Conservation (phyloP, 257 asterid genomes). For the Mitragyna speciosa region DNA sequence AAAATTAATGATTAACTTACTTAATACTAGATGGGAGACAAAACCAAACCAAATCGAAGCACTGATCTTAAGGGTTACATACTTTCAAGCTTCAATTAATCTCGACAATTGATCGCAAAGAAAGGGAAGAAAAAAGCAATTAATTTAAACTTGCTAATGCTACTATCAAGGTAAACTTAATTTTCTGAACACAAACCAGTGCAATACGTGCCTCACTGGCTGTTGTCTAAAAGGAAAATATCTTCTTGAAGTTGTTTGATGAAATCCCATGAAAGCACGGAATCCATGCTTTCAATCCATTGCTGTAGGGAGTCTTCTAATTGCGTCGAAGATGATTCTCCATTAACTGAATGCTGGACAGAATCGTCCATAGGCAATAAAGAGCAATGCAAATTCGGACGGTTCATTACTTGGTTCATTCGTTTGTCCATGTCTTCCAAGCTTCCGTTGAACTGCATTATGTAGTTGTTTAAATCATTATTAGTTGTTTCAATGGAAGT, state of each 20-base stretch:
- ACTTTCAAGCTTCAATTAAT: too few relatives aligned
- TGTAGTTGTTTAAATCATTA: slow-evolving; percentile 8
- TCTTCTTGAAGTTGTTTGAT: slow-evolving; percentile 38
- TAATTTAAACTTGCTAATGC: too few relatives aligned
- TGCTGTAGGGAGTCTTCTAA: slow-evolving; percentile 25
- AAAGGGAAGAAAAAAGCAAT: too few relatives aligned
- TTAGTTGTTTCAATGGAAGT: background rate
- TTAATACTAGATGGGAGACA: too few relatives aligned
- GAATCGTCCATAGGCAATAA: slow-evolving; percentile 38
- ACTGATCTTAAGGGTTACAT: too few relatives aligned
- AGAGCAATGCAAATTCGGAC: slow-evolving; percentile 24
- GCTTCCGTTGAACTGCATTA: slow-evolving; percentile 18
- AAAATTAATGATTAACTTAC: too few relatives aligned
- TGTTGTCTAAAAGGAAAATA: slow-evolving; percentile 13
- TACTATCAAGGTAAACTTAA: too few relatives aligned
- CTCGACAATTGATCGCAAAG: too few relatives aligned
- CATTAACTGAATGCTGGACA: slow-evolving; percentile 22
- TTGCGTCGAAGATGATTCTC: slow-evolving; percentile 18
- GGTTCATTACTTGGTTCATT: slow-evolving; percentile 19
- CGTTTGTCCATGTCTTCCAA: slow-evolving; percentile 23
- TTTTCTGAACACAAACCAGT: too few relatives aligned
- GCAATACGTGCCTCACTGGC: too few relatives aligned
- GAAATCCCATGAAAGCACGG: slow-evolving; percentile 46
- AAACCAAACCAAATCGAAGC: too few relatives aligned
- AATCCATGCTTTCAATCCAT: slow-evolving; percentile 39